phyloP scores from a whole-genome alignment of 345 rosid genomes.

The Bruguiera parviflora region DNA sequence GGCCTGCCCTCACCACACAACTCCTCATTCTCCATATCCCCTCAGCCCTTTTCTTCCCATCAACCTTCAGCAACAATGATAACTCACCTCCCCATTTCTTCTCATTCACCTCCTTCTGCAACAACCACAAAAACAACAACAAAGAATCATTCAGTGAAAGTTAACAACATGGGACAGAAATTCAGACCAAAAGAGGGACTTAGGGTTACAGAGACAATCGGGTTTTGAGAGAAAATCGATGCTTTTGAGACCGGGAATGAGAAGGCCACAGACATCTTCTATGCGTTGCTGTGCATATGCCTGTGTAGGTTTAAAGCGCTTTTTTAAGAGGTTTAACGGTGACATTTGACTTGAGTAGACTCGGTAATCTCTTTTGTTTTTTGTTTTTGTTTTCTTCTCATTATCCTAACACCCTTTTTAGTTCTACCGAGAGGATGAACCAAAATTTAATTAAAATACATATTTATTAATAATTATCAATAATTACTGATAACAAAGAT shows the following conservation, averaged over 20 bases:
- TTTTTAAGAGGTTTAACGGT: too few relatives aligned
- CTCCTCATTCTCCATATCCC: constrained; percentile 35
- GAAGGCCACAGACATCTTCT: not conserved
- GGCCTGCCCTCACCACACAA: constrained; percentile 58
- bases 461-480: too few relatives aligned
- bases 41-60: constrained; percentile 22
- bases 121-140: not conserved
- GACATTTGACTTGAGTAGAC: too few relatives aligned
- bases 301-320: not conserved
- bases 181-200: not conserved
- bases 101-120: not conserved
- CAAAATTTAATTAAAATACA: too few relatives aligned
- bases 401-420: too few relatives aligned
- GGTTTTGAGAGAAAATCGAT: not conserved
- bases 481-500: too few relatives aligned
- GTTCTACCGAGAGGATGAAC: too few relatives aligned
- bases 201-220: not conserved
- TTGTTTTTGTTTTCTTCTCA: too few relatives aligned
- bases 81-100: not conserved
- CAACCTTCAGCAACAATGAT: constrained; percentile 33
- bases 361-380: too few relatives aligned
- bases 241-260: not conserved
- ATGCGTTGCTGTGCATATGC: not conserved
- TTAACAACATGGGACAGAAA: too few relatives aligned
- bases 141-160: not conserved